These are phyloP conservation scores for Reticulascus tulasneorum DNA, from an alignment of 2,329 filamentous ascomycete species.

Conservation along the genomic window DNA sequence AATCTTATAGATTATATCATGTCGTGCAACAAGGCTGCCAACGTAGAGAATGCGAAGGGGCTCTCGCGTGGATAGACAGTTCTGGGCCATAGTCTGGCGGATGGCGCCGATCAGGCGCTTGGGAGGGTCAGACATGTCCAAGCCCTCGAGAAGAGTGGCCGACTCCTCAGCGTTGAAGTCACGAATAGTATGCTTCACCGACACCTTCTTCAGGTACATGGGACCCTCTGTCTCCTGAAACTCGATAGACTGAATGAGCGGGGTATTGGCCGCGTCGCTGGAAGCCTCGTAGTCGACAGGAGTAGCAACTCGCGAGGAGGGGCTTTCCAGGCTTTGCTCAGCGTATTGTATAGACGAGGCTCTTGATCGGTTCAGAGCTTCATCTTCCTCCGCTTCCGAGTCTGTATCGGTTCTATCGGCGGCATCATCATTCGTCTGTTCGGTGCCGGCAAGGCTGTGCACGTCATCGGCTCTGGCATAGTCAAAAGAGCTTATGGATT, in stretches of 20 bases:
- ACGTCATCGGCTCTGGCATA: constrained; percentile 47
- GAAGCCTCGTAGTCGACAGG: constrained; percentile 11
- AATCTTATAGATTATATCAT: constrained; percentile 41
- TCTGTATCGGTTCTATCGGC: constrained; percentile 10
- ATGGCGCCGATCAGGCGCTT: constrained; percentile 37
- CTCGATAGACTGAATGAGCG: constrained; percentile 34
- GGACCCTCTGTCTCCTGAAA: constrained; percentile 37
- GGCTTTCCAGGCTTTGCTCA: constrained; percentile 42
- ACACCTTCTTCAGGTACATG: constrained; percentile 31
- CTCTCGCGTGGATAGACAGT: constrained; percentile 38
- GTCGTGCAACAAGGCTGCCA: constrained; percentile 35
- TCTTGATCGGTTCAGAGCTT: constrained; percentile 20
- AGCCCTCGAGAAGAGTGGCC: constrained; percentile 24
- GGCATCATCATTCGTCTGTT: constrained; percentile 40
- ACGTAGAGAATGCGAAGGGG: constrained; percentile 47
- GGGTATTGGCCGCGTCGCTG: constrained; percentile 14
- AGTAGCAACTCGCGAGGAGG: constrained; percentile 23
- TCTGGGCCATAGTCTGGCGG: constrained; percentile 44
- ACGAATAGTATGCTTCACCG: constrained; percentile 42
- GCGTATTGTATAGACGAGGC: constrained; percentile 44
- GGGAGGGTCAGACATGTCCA: constrained; percentile 28
- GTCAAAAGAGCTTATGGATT: constrained; percentile 48
- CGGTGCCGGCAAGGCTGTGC: constrained; percentile 47
- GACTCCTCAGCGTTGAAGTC: constrained; percentile 38
- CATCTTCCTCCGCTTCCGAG: constrained; percentile 12